phyloP scores from a whole-genome alignment of 345 rosid species.

The Brassica incana region DNA sequence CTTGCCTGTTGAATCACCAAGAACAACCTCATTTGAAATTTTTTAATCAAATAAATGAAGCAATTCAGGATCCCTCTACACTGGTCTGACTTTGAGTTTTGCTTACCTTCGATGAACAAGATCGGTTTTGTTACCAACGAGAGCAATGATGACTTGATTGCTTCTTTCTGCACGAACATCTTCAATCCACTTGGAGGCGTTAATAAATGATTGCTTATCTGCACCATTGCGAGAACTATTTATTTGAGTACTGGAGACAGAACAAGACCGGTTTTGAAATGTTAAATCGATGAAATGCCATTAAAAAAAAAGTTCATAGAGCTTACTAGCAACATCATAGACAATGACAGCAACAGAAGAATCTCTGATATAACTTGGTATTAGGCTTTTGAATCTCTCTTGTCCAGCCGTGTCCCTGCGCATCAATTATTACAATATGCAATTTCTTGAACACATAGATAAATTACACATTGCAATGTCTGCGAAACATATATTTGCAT shows the following conservation, averaged over 20 bases:
- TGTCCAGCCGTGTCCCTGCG: constrained; percentile 92
- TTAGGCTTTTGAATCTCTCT: constrained; percentile 84
- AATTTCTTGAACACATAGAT: neutral
- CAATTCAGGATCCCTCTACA: neutral
- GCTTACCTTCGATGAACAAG: constrained; percentile 65
- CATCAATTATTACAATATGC: neutral
- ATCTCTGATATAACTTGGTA: constrained; percentile 83
- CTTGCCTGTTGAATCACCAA: constrained; percentile 59
- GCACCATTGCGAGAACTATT: constrained; percentile 16
- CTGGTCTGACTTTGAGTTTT: neutral
- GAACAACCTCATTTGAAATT: neutral
- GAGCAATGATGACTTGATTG: constrained; percentile 68
- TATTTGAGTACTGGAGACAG: neutral
- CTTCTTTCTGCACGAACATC: constrained; percentile 82
- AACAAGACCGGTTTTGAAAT: neutral
- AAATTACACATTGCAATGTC: neutral
- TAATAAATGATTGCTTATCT: constrained; percentile 80
- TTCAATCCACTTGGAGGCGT: constrained; percentile 81
- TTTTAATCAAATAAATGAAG: neutral
- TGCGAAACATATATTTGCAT: neutral
- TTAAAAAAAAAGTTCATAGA: neutral
- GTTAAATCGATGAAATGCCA: neutral
- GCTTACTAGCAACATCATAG: constrained; percentile 85
- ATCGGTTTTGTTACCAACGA: constrained; percentile 91
- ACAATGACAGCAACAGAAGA: constrained; percentile 87